These are phyloP conservation scores for Fusarium acutatum DNA, from an alignment of 2,329 filamentous ascomycete genomes.

Conservation along the genomic window DNA sequence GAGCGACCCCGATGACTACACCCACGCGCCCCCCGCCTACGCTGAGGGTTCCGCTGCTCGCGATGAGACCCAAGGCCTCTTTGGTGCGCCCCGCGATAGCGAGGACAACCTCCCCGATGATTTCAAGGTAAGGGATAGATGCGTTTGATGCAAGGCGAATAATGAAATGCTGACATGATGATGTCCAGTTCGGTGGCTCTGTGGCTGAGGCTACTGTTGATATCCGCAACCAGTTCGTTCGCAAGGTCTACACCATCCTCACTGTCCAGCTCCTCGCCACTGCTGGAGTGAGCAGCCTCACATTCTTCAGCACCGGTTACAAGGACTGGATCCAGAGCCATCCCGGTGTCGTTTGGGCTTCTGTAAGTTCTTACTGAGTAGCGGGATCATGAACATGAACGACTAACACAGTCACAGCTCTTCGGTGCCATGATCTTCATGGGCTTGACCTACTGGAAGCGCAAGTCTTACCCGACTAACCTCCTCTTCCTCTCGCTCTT, in stretches of 20 bases:
- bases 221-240: conserved; percentile 95
- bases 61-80: conserved; percentile 64
- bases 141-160: background rate
- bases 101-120: conserved; percentile 95
- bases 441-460: conserved; percentile 92
- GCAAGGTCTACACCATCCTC: conserved; percentile 98
- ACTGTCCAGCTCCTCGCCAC: conserved; percentile 94
- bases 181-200: conserved; percentile 80
- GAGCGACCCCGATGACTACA: conserved; percentile 86
- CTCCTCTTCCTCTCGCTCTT: conserved; percentile 91
- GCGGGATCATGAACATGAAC: background rate
- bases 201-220: conserved; percentile 94
- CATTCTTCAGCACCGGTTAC: conserved; percentile 84
- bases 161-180: conserved; percentile 20
- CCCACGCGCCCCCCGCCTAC: conserved; percentile 86
- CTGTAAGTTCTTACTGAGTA: conserved; percentile 57
- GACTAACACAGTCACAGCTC: conserved; percentile 57
- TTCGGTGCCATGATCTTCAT: conserved; percentile 86
- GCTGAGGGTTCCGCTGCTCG: conserved; percentile 62
- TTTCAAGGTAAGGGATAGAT: conserved; percentile 75
- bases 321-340: conserved; percentile 87
- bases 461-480: conserved; percentile 94
- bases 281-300: conserved; percentile 79
- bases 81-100: conserved; percentile 76
- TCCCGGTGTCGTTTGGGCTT: conserved; percentile 84